Percentiles rank a stretch among this genome's conserved stretches.
Conservation (phyloP, 1,284 basidiomycete species). For the Hemileia vastatrix region DNA sequence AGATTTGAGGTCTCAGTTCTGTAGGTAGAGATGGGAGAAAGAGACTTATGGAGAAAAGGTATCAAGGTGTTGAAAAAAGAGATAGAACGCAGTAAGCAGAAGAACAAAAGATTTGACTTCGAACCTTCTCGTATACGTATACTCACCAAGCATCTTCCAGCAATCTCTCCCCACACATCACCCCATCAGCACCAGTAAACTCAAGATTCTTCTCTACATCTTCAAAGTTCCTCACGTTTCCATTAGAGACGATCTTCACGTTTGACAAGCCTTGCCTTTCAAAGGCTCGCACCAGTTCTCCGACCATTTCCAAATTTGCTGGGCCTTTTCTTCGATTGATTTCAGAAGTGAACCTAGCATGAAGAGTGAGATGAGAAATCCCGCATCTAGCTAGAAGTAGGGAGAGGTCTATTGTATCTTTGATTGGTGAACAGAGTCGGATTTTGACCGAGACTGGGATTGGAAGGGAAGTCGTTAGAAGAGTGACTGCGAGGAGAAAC, state of each 20-base stretch:
- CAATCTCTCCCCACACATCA: constrained; percentile 66
- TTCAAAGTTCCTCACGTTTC: constrained; percentile 57
- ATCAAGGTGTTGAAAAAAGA: no score
- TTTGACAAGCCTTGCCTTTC: constrained; percentile 43
- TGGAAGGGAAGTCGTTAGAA: constrained; percentile 53
- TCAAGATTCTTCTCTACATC: constrained; percentile 54
- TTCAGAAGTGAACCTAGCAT: constrained; percentile 61
- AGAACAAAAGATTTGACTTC: no score
- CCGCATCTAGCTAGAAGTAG: constrained; percentile 55
- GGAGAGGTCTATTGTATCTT: constrained; percentile 54
- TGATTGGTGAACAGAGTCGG: constrained; percentile 49
- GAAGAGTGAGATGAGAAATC: constrained; percentile 58
- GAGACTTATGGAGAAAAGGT: no score
- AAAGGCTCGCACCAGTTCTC: constrained; percentile 48
- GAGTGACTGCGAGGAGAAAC: constrained; percentile 56
- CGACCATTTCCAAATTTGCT: constrained; percentile 57
- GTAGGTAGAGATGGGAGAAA: no score
- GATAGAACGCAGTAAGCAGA: no score
- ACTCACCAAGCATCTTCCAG: constrained; percentile 59
- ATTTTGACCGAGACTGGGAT: constrained; percentile 58
- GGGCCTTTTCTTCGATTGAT: constrained; percentile 58
- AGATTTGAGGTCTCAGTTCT: no score
- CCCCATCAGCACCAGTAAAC: constrained; percentile 58
- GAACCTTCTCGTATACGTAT: no score
- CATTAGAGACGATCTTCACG: constrained; percentile 62